Evolutionary conservation across 345 rosid genomes (phyloP).

Genomic region (Iberis pinnata): DNA sequence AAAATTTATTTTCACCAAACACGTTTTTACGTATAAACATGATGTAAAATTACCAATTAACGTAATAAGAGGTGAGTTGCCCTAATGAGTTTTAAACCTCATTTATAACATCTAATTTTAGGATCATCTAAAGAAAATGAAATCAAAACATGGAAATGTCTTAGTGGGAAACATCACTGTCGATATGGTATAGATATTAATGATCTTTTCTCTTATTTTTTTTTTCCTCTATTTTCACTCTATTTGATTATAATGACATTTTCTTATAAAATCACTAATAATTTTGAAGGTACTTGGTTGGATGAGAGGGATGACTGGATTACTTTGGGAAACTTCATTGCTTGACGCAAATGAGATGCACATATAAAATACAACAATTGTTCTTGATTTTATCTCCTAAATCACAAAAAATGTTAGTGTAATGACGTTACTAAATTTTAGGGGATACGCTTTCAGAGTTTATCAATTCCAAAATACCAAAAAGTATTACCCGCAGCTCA

Average conservation of each 20-base stretch:
- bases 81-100: neutral
- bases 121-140: constrained; percentile 86
- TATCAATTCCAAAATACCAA: constrained; percentile 93
- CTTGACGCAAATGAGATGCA: constrained; percentile 88
- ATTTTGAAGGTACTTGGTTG: constrained; percentile 78
- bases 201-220: neutral
- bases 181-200: constrained; percentile 56
- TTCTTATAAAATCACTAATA: too few species aligned
- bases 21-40: too few species aligned
- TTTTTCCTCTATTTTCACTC: neutral
- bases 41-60: too few species aligned
- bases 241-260: neutral
- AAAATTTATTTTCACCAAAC: too few species aligned
- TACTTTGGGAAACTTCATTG: constrained; percentile 93
- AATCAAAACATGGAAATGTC: constrained; percentile 69
- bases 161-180: constrained; percentile 75
- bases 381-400: too few species aligned
- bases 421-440: constrained; percentile 21
- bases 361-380: too few species aligned
- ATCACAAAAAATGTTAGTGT: too few species aligned
- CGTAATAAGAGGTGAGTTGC: too few species aligned
- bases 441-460: constrained; percentile 90
- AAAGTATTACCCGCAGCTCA: constrained; percentile 76
- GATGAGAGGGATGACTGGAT: constrained; percentile 96
- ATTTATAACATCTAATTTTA: constrained; percentile 19